Percentiles rank a stretch among this genome's conserved stretches.
phyloP scores from a whole-genome alignment of 2,329 filamentous ascomycete species.

The Lithohypha guttulata region DNA sequence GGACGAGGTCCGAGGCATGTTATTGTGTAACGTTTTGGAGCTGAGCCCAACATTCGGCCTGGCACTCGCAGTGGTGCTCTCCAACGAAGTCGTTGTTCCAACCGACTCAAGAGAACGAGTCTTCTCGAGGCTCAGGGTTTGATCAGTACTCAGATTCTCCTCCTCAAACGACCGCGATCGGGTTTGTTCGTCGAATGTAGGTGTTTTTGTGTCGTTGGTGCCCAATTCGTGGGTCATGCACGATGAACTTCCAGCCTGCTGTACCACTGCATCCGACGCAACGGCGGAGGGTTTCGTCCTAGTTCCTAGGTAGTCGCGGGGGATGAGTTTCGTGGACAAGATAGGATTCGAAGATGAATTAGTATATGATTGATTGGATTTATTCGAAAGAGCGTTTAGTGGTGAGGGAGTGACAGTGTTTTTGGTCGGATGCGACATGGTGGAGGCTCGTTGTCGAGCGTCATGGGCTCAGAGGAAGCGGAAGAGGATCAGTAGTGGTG shows the following conservation, averaged over 20 bases:
- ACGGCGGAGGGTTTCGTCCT: slow-evolving; percentile 18
- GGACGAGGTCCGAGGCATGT: slow-evolving; percentile 63
- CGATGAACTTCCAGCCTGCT: too few relatives aligned
- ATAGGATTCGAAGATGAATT: slow-evolving; percentile 11
- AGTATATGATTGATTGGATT: slow-evolving; percentile 16
- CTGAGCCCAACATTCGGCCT: slow-evolving; percentile 11
- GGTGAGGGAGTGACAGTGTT: slow-evolving; percentile 12
- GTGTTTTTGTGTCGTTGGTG: not conserved
- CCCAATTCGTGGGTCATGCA: not conserved
- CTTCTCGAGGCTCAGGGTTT: slow-evolving; percentile 25
- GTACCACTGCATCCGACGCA: not conserved
- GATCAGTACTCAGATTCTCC: slow-evolving; percentile 21
- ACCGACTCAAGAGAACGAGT: slow-evolving; percentile 1
- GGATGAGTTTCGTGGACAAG: slow-evolving; percentile 25
- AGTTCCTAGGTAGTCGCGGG: slow-evolving; percentile 27
- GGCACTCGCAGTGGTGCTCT: slow-evolving; percentile 22
- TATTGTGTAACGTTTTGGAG: slow-evolving; percentile 18
- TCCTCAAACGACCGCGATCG: not conserved
- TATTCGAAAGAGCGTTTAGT: slow-evolving; percentile 3
- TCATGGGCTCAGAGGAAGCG: slow-evolving; percentile 13
- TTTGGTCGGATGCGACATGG: slow-evolving; percentile 16
- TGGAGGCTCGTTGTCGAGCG: slow-evolving; percentile 11
- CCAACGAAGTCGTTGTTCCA: not conserved
- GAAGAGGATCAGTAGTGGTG: slow-evolving; percentile 1
- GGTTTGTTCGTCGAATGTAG: not conserved